These are phyloP conservation scores for Fagopyrum tataricum DNA, from an alignment of 148 eudicot genomes.

Conservation along the genomic window DNA sequence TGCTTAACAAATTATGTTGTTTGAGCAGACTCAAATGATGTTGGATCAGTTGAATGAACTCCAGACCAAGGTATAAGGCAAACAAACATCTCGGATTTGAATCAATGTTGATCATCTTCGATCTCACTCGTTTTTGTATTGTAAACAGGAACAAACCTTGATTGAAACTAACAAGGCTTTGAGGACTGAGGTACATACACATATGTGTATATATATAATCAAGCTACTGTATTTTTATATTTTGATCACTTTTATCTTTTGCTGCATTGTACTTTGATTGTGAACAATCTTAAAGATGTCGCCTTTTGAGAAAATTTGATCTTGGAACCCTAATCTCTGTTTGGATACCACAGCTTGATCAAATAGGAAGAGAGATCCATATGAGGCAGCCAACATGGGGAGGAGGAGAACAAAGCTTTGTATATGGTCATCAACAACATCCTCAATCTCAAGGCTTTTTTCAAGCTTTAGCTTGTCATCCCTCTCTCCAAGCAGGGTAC, in stretches of 20 bases:
- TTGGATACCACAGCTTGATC: constrained; percentile 44
- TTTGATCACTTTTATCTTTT: too few species aligned
- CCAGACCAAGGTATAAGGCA: constrained; percentile 33
- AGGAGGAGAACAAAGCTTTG: constrained; percentile 40
- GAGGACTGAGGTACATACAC: constrained; percentile 27
- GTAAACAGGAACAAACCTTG: constrained; percentile 40
- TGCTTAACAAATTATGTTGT: neutral
- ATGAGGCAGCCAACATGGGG: constrained; percentile 54
- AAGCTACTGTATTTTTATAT: too few species aligned
- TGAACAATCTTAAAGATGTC: too few species aligned
- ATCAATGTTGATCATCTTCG: neutral
- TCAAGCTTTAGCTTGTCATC: constrained; percentile 66
- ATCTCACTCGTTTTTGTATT: neutral
- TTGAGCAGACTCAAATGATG: constrained; percentile 40
- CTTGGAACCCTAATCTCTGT: neutral
- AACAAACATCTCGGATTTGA: neutral
- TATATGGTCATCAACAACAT: constrained; percentile 34
- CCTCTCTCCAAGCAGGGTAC: constrained; percentile 78
- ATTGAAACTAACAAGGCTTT: constrained; percentile 43
- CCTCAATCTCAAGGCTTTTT: constrained; percentile 74
- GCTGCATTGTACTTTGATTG: too few species aligned
- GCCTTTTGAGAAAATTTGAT: too few species aligned
- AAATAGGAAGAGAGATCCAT: constrained; percentile 51
- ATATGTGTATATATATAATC: neutral
- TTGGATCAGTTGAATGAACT: constrained; percentile 44